A percentile compares a stretch with the other conserved stretches of the same genome.
phyloP scores from a whole-genome alignment of 2,329 filamentous ascomycete genomes.

The Xylariaceae sp. region DNA sequence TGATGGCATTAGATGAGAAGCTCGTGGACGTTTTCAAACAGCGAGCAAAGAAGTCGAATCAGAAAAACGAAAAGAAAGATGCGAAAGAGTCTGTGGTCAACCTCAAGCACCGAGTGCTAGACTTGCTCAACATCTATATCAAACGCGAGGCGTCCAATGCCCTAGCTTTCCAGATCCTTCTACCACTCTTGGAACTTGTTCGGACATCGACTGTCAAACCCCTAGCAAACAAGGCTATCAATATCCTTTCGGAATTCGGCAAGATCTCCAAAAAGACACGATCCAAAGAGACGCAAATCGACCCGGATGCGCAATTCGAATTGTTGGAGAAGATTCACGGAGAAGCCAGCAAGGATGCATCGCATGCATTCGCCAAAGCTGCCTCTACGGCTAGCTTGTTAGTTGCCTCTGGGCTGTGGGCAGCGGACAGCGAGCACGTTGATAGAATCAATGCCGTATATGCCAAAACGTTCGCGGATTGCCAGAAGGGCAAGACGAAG shows the following conservation, averaged over 20 bases:
- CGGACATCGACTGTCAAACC: constrained; percentile 74
- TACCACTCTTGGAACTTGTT: constrained; percentile 73
- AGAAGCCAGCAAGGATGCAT: constrained; percentile 58
- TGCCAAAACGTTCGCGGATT: constrained; percentile 54
- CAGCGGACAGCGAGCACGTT: constrained; percentile 48
- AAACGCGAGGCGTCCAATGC: constrained; percentile 69
- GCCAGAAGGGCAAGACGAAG: constrained; percentile 55
- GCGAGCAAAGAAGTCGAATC: constrained; percentile 61
- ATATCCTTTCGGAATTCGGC: constrained; percentile 69
- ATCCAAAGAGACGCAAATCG: constrained; percentile 37
- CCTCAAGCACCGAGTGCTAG: constrained; percentile 91
- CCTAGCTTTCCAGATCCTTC: constrained; percentile 64
- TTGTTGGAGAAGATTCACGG: constrained; percentile 65
- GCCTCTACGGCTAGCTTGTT: constrained; percentile 71
- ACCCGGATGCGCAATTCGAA: constrained; percentile 44
- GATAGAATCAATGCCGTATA: constrained; percentile 61
- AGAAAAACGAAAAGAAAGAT: constrained; percentile 81
- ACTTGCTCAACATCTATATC: constrained; percentile 80
- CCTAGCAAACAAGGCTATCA: constrained; percentile 67
- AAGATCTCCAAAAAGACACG: constrained; percentile 60
- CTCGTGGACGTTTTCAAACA: constrained; percentile 83
- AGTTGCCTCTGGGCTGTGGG: constrained; percentile 59
- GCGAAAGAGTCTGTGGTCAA: constrained; percentile 86
- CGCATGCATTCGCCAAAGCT: constrained; percentile 68
- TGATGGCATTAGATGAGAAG: constrained; percentile 83